phyloP scores from a whole-genome alignment of 2,329 filamentous ascomycete genomes.

The Epichloe coenophiala region DNA sequence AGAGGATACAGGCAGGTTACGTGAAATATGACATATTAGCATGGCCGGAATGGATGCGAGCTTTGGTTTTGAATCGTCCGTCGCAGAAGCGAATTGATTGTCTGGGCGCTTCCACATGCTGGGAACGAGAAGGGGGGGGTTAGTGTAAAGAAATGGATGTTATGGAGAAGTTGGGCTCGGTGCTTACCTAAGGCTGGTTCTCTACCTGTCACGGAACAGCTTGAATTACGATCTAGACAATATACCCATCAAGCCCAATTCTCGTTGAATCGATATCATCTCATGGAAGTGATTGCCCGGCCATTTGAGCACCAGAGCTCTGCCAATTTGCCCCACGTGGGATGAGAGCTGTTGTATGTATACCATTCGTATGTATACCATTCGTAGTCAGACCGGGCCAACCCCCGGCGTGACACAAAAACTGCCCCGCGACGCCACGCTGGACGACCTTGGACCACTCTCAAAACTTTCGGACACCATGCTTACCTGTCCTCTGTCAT shows the following conservation, averaged over 20 bases:
- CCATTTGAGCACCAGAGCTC: background rate
- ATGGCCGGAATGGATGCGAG: background rate
- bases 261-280: background rate
- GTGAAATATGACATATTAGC: slow-evolving; percentile 9
- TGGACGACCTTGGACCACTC: background rate
- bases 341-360: too few relatives aligned
- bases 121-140: background rate
- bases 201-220: background rate
- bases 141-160: background rate
- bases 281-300: background rate
- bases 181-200: background rate
- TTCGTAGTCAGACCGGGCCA: background rate
- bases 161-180: background rate
- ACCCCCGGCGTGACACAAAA: slow-evolving; percentile 5
- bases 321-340: too few relatives aligned
- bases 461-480: background rate
- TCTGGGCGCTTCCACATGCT: background rate
- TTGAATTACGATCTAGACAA: background rate
- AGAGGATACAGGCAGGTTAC: slow-evolving; percentile 6
- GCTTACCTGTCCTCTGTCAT: background rate
- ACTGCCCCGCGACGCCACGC: background rate
- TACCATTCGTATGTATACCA: too few relatives aligned
- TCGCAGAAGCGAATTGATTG: background rate
- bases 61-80: slow-evolving; percentile 1
- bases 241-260: background rate